phyloP scores from a whole-genome alignment of 805 yeast species.

The Pichia paraexigua region DNA sequence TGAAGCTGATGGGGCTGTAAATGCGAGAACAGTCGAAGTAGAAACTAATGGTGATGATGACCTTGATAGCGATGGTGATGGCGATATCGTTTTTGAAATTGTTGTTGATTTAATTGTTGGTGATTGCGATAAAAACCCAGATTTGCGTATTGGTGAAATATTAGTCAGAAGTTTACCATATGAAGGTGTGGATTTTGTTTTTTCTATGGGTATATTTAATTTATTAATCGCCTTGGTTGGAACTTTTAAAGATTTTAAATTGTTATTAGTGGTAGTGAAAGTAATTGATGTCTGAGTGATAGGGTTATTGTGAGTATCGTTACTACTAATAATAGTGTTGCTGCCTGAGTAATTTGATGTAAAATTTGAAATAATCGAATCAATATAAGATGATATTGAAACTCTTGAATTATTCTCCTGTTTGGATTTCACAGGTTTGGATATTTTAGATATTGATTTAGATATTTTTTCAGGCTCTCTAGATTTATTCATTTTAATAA shows the following conservation, averaged over 20 bases:
- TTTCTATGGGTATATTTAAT: neutral
- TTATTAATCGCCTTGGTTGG: neutral
- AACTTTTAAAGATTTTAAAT: neutral
- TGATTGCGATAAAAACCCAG: neutral
- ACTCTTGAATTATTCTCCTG: neutral
- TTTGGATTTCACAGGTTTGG: neutral
- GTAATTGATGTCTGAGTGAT: neutral
- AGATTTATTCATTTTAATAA: conserved; percentile 26
- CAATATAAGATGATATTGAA: neutral
- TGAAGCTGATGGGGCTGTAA: neutral
- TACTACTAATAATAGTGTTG: neutral
- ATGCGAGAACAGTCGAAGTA: neutral
- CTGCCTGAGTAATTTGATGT: neutral
- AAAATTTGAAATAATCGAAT: neutral
- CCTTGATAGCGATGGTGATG: neutral
- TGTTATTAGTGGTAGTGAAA: neutral
- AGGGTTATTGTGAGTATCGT: neutral
- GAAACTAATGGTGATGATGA: conserved; percentile 5
- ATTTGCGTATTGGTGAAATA: conserved; percentile 11
- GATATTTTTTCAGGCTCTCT: conserved; percentile 19
- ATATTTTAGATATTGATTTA: neutral
- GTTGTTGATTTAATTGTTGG: neutral
- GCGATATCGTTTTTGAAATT: neutral
- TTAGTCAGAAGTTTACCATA: conserved; percentile 4
- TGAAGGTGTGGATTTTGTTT: neutral